These are phyloP conservation scores for Paramyrothecium sp. DNA, from an alignment of 2,329 filamentous ascomycete species.

Conservation along the genomic window DNA sequence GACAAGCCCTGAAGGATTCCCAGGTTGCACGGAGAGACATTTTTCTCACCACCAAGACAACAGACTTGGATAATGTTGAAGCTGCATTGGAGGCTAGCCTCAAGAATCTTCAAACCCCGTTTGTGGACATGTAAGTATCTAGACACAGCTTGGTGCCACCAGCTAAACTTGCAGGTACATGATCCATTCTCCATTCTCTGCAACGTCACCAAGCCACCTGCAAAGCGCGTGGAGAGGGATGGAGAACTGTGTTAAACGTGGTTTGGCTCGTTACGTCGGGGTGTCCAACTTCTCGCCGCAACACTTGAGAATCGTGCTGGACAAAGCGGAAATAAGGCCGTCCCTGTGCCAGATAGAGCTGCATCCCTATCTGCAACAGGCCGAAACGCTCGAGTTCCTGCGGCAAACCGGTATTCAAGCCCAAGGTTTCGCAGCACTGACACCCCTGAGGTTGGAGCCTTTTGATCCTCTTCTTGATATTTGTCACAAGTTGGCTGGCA, in stretches of 20 bases:
- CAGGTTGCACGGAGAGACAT: not conserved
- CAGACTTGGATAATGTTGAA: not conserved
- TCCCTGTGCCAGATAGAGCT: constrained; percentile 12
- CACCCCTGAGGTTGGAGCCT: not conserved
- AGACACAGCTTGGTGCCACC: not conserved
- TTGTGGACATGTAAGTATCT: constrained; percentile 1
- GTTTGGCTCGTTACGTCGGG: constrained; percentile 5
- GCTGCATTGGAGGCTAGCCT: not conserved
- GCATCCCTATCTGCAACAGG: constrained; percentile 12
- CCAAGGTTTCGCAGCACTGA: constrained; percentile 7
- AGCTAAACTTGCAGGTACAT: not conserved
- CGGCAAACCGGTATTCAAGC: constrained; percentile 4
- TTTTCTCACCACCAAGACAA: constrained; percentile 6
- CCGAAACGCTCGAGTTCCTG: constrained; percentile 6
- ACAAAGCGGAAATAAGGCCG: constrained; percentile 7
- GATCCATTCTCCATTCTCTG: not conserved
- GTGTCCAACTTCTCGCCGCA: constrained; percentile 12
- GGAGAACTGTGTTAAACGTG: constrained; percentile 2
- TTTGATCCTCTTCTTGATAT: not conserved
- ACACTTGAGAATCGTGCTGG: constrained; percentile 8
- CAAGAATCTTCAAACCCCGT: not conserved
- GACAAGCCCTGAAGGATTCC: constrained; percentile 2
- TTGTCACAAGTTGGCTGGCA: not conserved
- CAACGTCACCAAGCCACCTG: not conserved
- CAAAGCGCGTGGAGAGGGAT: constrained; percentile 3